These are phyloP conservation scores for Claviceps quebecensis DNA, from an alignment of 2,329 filamentous ascomycete genomes.

Conservation along the genomic window DNA sequence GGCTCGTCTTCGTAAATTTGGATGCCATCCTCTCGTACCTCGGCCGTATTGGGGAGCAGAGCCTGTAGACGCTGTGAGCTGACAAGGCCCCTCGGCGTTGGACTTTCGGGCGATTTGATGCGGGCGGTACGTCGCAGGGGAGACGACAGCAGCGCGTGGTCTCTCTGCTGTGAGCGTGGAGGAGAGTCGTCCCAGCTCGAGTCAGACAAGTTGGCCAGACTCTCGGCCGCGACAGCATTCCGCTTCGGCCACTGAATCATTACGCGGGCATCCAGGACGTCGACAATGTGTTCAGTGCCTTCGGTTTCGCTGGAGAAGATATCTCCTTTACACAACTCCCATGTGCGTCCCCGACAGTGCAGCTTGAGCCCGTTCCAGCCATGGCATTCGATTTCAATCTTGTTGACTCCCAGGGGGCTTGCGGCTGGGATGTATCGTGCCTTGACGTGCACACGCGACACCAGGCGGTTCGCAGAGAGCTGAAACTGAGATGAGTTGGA, in stretches of 20 bases:
- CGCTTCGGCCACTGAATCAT: conserved; percentile 72
- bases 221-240: conserved; percentile 26
- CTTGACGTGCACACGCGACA: conserved; percentile 87
- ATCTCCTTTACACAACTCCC: conserved; percentile 77
- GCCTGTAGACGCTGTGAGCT: conserved; percentile 32
- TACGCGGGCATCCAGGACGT: conserved; percentile 85
- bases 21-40: conserved; percentile 29
- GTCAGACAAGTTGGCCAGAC: conserved; percentile 42
- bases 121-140: conserved; percentile 41
- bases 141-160: conserved; percentile 37
- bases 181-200: conserved; percentile 59
- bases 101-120: conserved; percentile 63
- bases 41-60: conserved; percentile 23
- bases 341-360: conserved; percentile 77
- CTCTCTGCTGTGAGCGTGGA: conserved; percentile 21
- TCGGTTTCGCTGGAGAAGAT: conserved; percentile 83
- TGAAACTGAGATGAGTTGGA: conserved; percentile 95
- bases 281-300: conserved; percentile 80
- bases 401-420: conserved; percentile 54
- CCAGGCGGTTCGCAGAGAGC: conserved; percentile 77
- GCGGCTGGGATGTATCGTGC: conserved; percentile 65
- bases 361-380: conserved; percentile 95
- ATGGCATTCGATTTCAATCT: conserved; percentile 77
- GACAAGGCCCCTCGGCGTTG: conserved; percentile 30
- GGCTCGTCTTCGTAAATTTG: conserved; percentile 61